Evolutionary conservation across 1,139 yeast species (phyloP), one percentile per base, ranked within the genome.

Genomic region (Kluyveromyces sp.): DNA sequence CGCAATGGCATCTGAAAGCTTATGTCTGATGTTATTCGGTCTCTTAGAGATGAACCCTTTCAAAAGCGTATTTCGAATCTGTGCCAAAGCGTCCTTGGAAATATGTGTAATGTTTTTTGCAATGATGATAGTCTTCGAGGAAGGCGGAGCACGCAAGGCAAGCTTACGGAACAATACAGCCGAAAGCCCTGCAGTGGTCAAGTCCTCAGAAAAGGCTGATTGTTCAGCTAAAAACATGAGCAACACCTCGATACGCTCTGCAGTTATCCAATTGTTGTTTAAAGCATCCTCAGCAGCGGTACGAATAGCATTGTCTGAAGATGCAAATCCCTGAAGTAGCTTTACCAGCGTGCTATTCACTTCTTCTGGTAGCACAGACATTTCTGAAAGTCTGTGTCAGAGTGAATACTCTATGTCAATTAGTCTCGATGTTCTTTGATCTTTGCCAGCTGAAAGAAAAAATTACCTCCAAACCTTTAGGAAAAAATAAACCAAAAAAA

Each of bases 111-210:
- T 75, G 39, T 89, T 82, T 61, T 94, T 77, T 46, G 87, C 85
- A 33, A 84, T 76, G 44, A 81, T 82, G 36, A 79, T 73, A 17
- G 75, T 67, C 57, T 66, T 63, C 49, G 56, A 69, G 53, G 61
- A 73, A 65, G 57, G 64, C 30, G 65, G 64, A 1, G 87, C 77
- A 56, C 84, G 83, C 46, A 84, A 76, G 13, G 95, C 88, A 49
- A 87, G 76, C 57, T 96, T 78, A 65, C 98, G 77, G 61, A 92
- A 86, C 50, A 92, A 68, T 28, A 92, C 96, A 2, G 97, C 95
- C 3, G 73, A 70, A 12, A 88, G 83, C 12, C 65, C 63, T 17
- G 67, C 58, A 4, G 57, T 50, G 1, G 65, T 59, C 26, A 54
- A 44, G 39, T 62, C 65, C 22, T 54, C 54, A 1, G 66, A 56